Evolutionary conservation across 805 yeast species (phyloP).

Genomic region (Yamadazyma sp.): DNA sequence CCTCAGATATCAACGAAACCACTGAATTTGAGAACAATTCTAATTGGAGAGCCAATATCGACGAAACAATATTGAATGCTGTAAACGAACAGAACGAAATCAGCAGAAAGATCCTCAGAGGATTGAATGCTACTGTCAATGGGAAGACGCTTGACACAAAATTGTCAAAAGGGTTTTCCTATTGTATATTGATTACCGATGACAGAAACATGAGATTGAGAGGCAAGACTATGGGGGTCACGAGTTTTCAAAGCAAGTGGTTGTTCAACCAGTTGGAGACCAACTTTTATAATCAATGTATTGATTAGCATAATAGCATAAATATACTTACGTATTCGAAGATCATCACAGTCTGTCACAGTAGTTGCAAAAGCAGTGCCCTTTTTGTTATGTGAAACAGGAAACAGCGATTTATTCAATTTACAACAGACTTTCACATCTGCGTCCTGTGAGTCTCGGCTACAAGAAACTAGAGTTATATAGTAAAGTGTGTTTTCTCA

Average conservation of each 20-base stretch:
- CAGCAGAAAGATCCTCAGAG: conserved; percentile 41
- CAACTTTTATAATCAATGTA: conserved; percentile 50
- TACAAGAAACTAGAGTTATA: no score
- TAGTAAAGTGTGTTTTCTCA: no score
- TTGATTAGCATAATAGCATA: conserved; percentile 35
- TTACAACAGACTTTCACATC: no score
- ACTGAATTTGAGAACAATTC: conserved; percentile 71
- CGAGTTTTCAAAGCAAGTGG: conserved; percentile 61
- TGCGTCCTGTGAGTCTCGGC: no score
- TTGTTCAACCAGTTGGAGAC: conserved; percentile 52
- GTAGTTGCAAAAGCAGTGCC: no score
- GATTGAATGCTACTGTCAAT: conserved; percentile 25
- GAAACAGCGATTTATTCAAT: no score
- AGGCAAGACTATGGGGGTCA: conserved; percentile 56
- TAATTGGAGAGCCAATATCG: conserved; percentile 71
- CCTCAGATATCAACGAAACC: conserved; percentile 68
- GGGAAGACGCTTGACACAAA: conserved; percentile 28
- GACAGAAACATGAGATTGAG: conserved; percentile 71
- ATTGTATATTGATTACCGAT: conserved; percentile 68
- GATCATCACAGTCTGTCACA: no score
- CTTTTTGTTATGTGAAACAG: no score
- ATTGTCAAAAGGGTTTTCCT: conserved; percentile 47
- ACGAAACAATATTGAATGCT: conserved; percentile 61
- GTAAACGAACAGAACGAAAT: conserved; percentile 44
- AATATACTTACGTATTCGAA: no score